Evolutionary conservation across 2,329 filamentous ascomycete species (phyloP).

Genomic region (Neofusicoccum ribis): DNA sequence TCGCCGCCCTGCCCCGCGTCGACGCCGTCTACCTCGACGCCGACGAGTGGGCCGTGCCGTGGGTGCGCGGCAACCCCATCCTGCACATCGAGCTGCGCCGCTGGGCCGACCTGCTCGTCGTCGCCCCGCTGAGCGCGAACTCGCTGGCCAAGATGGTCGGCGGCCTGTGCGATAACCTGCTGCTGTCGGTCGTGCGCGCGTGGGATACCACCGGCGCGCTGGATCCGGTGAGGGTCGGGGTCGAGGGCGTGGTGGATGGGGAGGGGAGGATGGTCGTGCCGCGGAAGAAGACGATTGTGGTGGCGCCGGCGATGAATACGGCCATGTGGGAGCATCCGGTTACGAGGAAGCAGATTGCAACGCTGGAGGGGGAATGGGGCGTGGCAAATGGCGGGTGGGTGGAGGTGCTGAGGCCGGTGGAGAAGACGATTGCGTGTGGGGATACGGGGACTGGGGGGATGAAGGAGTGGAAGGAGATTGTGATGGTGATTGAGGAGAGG

Average conservation of each 20-base stretch:
- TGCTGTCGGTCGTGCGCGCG: conserved; percentile 73
- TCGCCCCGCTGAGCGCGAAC: conserved; percentile 83
- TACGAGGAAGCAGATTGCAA: conserved; percentile 68
- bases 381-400: conserved; percentile 55
- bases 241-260: not conserved
- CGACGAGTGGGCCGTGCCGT: conserved; percentile 80
- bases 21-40: conserved; percentile 79
- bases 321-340: conserved; percentile 88
- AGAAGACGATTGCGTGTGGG: conserved; percentile 80
- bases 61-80: conserved; percentile 76
- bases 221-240: conserved; percentile 38
- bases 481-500: conserved; percentile 60
- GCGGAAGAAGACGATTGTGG: conserved; percentile 66
- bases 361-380: conserved; percentile 76
- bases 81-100: conserved; percentile 86
- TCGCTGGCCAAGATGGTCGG: conserved; percentile 78
- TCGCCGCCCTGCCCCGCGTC: conserved; percentile 67
- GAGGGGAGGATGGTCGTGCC: not conserved
- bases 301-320: conserved; percentile 84
- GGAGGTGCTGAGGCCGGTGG: conserved; percentile 69
- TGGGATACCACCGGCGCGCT: conserved; percentile 77
- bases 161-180: conserved; percentile 75
- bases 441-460: conserved; percentile 82
- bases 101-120: conserved; percentile 77
- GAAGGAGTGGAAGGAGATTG: conserved; percentile 77